Evolutionary conservation across 2,329 filamentous ascomycete species (phyloP), one percentile per base, ranked within the genome.

Genomic region (Botrytis elliptica): DNA sequence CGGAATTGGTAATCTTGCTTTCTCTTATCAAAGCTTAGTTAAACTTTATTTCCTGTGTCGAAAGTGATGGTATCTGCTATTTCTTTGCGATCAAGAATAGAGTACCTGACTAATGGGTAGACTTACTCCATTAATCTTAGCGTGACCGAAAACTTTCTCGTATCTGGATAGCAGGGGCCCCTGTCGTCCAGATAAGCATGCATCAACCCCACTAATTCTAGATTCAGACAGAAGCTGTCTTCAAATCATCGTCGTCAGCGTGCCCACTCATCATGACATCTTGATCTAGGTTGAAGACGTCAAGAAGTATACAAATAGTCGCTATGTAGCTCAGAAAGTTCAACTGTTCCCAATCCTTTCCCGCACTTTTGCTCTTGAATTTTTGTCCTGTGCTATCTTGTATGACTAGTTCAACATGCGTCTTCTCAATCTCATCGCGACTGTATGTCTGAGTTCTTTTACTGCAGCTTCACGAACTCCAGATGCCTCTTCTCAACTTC

Each of bases 321-420:
- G n/a, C 18, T 25, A 29, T 59, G 29, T 29, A 33, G 38, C 16
- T 33, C 7, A 33, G 3, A 25, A 12, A 70, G 3, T 36, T n/a
- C 7, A 22, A 42, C 1, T 3, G 3, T 4, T 22, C 0, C 25
- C 22, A 33, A 1, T 33, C 7, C 10, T 2, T 6, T 9, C 18
- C 6, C 1, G 5, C 4, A 18, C 12, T 16, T 29, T 42, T 18
- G 9, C 25, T 44, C n/a, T 25, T n/a, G n/a, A 65, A 7, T 9
- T 18, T 16, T 29, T 29, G 6, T 16, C 9, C 29, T 22, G 8
- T 14, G 1, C 2, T 22, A 12, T 57, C 55, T 59, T 29, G 10
- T 16, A 33, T 33, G 25, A 33, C 10, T 16, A 0, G 9, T 59
- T 42, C 67, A 42, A 59, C 6, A 70, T 70, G 67, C n/a, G 25